Base-by-base conservation (phyloP, 148 eudicot species). In the Rhododendron kiyosumense region DNA sequence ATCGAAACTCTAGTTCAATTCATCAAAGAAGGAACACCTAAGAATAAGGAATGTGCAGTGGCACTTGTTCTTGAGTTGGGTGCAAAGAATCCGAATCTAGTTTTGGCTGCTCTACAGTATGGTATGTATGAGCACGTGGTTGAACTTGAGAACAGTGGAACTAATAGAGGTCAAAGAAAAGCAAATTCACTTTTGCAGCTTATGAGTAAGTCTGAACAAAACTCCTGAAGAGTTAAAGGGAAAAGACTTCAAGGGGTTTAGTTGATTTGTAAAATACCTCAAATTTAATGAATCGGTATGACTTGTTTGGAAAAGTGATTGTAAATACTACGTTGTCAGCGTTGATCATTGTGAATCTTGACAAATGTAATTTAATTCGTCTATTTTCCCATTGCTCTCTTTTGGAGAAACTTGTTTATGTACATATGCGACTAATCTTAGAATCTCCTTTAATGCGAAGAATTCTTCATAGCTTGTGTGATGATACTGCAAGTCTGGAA, bases 31-130 rank as follows among this genome's bases (percentile, higher is more conserved):
- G 93, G 92, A 2, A 90, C 93, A 22, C 95, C 98, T 0, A 94
- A 93, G 83, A 94, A 97, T 69, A 92, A 92, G 89, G 99, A 97
- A 89, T 94, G 97, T 59, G 93, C 99, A 1, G 90, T 90, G 0
- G 98, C 98, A 0, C 88, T 97, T 7, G 90, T 95, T 78, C 91
- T 93, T 26, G 96, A 94, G 90, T 83, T 97, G 85, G 92, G 98
- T 36, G 73, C 89, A 11, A 86, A 91, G 17, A 97, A 94, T 45
- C 86, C 92, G 5, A 91, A 93, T 17, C 81, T 90, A 78, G 82
- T 93, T 74, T 91, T 96, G n/a, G 94, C 92, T 1, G 98, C 96
- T 6, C 90, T 95, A 65, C 97, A 93, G 48, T 92, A 79, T 41
- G 94, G 98, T 9, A 93, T 91, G 48, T 93, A 93, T 71, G 94